Evolutionary conservation across 2,329 filamentous ascomycete species (phyloP), one percentile per base, ranked within the genome.

Genomic region (Dryadomyces sulphureus): DNA sequence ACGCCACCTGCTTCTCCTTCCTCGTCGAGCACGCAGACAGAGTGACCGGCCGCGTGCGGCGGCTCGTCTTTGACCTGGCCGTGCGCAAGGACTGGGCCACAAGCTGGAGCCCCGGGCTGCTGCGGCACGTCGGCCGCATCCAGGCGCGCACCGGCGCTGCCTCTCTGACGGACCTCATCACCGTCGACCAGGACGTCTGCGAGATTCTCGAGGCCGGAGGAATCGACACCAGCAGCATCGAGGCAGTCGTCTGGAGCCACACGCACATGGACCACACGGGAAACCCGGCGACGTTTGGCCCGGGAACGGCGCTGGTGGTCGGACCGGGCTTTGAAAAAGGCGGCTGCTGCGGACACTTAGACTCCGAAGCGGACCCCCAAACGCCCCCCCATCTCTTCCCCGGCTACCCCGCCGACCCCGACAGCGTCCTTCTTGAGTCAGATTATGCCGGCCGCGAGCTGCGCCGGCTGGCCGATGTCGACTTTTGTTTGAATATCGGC

Each of bases 261-360:
- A 59, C 62, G 5, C 68, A 73, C 51, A 67, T 66, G 54, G 69
- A 73, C 54, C 69, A 72, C 49, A 62, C 63, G 27, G 70, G 69
- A 41, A 67, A 68, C 12, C 63, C 66, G 0, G 57, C 60, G 8
- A 62, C 65, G 46, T 73, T 72, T 51, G 53, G 59, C 1, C 58
- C 61, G 8, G 57, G 62, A 0, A 60, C 62, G 3, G 66, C 70
- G 40, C 54, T 70, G 1, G 60, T 73, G 24, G 46, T 50, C 7
- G 49, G 49, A 0, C 49, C 46, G 7, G 47, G 71, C 62, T 40
- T 59, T 56, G 39, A 32, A 22, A 42, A 20, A 7, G 30, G 39
- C 11, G 42, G 39, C 16, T 48, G 47, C 27, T 14, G 35, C 6
- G 27, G 27, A 32, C 9, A 32, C 4, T 4, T 8, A 27, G 38